These are phyloP conservation scores for Chlamydomonas sphaeroides DNA, from an alignment of 139 green algal species.

Conservation along the genomic window DNA sequence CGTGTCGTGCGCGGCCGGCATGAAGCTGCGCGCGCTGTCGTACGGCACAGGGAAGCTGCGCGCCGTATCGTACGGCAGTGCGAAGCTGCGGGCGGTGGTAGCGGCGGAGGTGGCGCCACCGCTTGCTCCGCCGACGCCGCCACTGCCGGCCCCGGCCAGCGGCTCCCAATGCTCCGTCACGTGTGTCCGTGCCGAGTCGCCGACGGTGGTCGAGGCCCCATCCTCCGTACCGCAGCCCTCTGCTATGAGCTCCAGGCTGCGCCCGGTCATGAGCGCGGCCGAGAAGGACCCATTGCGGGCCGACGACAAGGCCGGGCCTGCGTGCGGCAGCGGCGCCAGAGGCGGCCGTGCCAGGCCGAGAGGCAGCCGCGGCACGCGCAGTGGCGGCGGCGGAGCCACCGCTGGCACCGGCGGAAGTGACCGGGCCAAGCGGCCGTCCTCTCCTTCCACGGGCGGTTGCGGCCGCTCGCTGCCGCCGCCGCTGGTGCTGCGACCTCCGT, in stretches of 20 bases:
- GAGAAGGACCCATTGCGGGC: too few relatives aligned
- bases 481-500: neutral
- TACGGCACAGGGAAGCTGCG: conserved; percentile 5
- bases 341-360: neutral
- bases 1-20: neutral
- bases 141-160: too few relatives aligned
- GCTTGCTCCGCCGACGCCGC: too few relatives aligned
- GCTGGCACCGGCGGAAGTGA: neutral
- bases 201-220: neutral
- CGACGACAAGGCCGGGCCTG: too few relatives aligned
- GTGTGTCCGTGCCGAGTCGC: neutral
- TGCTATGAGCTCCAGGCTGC: conserved; percentile 18
- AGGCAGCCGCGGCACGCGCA: neutral
- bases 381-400: neutral
- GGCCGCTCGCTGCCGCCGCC: neutral
- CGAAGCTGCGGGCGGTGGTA: conserved; percentile 23
- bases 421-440: too few relatives aligned
- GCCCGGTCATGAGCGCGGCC: neutral
- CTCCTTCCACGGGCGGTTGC: too few relatives aligned
- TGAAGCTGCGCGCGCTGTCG: conserved; percentile 17
- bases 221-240: conserved; percentile 20
- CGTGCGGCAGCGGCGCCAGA: too few relatives aligned
- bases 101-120: neutral
- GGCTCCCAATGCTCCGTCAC: too few relatives aligned
- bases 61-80: conserved; percentile 4